Evolutionary conservation across 2,329 filamentous ascomycete species (phyloP).

Genomic region (Fusarium sp.): DNA sequence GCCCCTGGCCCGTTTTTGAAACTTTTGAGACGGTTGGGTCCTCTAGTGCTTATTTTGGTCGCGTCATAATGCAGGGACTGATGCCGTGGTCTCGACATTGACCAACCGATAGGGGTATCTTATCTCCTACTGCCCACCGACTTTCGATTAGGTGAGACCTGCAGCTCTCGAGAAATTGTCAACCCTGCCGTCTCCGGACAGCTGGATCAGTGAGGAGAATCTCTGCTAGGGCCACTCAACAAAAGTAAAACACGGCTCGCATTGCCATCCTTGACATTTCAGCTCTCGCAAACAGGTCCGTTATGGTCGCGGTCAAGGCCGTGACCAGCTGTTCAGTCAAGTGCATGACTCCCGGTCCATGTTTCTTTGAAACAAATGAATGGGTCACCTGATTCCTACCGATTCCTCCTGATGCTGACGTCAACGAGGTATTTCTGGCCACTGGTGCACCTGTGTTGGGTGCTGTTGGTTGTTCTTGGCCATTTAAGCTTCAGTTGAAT

Average conservation of each 20-base stretch:
- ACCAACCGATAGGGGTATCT: background rate
- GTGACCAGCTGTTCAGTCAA: background rate
- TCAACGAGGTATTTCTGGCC: background rate
- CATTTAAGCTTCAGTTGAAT: background rate
- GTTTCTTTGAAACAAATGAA: background rate
- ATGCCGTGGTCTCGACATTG: background rate
- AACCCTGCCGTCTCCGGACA: background rate
- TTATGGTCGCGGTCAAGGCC: background rate
- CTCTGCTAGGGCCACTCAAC: background rate
- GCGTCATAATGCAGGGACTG: background rate
- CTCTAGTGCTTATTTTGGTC: background rate
- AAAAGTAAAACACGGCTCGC: background rate
- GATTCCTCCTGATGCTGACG: background rate
- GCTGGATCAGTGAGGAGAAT: background rate
- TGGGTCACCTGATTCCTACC: background rate
- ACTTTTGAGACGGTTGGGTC: background rate
- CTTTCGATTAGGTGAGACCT: background rate
- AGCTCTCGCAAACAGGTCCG: background rate
- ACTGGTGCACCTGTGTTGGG: background rate
- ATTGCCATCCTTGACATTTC: background rate
- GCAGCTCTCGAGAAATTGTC: background rate
- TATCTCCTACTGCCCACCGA: background rate
- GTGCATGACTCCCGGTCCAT: background rate
- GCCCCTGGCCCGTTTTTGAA: background rate
- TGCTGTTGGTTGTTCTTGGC: background rate